These are phyloP conservation scores for Spencermartinsiella europaea DNA, from an alignment of 805 yeast genomes.

Conservation along the genomic window DNA sequence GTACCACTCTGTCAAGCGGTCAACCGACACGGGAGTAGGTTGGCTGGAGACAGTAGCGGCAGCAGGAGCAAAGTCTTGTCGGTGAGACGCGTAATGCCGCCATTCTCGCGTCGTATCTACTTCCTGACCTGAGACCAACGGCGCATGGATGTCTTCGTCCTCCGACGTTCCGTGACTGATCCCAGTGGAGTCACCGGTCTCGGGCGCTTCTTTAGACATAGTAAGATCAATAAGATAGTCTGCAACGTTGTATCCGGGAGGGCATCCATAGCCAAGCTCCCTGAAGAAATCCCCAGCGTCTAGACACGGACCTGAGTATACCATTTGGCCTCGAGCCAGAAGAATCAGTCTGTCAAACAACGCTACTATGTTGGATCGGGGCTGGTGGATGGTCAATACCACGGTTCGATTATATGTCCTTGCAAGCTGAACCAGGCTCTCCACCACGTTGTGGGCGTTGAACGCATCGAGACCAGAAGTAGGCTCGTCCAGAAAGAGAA, in stretches of 20 bases:
- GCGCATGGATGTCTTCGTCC: slow-evolving; percentile 15
- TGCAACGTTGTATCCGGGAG: slow-evolving; percentile 87
- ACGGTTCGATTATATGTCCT: slow-evolving; percentile 79
- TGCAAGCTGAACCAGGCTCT: slow-evolving; percentile 73
- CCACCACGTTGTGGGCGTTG: slow-evolving; percentile 88
- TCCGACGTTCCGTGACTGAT: slow-evolving; percentile 17
- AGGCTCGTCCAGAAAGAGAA: slow-evolving; percentile 83
- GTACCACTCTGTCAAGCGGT: slow-evolving; percentile 29
- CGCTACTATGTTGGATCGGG: slow-evolving; percentile 91
- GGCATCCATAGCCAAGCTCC: slow-evolving; percentile 73
- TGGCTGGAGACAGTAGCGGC: neutral
- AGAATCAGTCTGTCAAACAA: slow-evolving; percentile 77
- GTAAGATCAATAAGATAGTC: slow-evolving; percentile 91
- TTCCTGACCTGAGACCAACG: slow-evolving; percentile 11
- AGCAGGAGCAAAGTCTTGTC: slow-evolving; percentile 47
- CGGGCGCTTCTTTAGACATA: slow-evolving; percentile 33
- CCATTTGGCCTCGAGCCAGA: slow-evolving; percentile 77
- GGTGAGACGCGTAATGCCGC: slow-evolving; percentile 78
- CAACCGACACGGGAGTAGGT: slow-evolving; percentile 17
- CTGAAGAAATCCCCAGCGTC: slow-evolving; percentile 72
- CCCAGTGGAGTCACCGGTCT: slow-evolving; percentile 8
- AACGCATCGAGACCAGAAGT: slow-evolving; percentile 94
- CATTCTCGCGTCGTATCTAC: slow-evolving; percentile 70
- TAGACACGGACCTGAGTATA: slow-evolving; percentile 81
- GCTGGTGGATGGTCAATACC: slow-evolving; percentile 93